These are phyloP conservation scores for Penicillium psychrofluorescens DNA, from an alignment of 495 filamentous ascomycete genomes.

Conservation along the genomic window DNA sequence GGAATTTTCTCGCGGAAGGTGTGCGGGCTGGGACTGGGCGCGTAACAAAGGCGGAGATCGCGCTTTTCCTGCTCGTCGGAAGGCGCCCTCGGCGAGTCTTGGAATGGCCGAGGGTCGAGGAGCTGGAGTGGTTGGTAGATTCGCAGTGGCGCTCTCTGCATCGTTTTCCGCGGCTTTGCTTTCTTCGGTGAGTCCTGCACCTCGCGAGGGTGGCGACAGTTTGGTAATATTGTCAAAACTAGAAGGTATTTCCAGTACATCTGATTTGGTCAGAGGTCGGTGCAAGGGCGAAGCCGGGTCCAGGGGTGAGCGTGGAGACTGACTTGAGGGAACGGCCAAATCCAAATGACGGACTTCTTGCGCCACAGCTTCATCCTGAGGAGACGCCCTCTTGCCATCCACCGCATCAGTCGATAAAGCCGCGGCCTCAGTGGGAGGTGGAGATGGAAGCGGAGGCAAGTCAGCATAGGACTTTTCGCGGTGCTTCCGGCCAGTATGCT, in stretches of 20 bases:
- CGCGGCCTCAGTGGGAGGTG: conserved; percentile 5
- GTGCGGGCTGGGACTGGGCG: conserved; percentile 62
- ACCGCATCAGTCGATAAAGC: conserved; percentile 8
- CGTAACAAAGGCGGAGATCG: conserved; percentile 62
- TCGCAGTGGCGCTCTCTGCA: neutral
- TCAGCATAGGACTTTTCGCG: conserved; percentile 12
- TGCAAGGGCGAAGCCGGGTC: conserved; percentile 3
- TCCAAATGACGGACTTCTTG: conserved; percentile 61
- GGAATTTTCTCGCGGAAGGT: conserved; percentile 23
- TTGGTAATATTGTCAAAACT: no score
- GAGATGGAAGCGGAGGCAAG: conserved; percentile 2
- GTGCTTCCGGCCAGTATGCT: conserved; percentile 44
- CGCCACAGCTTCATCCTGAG: conserved; percentile 18
- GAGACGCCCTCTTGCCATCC: conserved; percentile 9
- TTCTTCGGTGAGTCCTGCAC: neutral
- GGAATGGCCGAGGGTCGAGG: conserved; percentile 43
- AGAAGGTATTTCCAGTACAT: conserved; percentile 6
- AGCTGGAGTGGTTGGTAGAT: conserved; percentile 17
- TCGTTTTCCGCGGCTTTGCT: neutral
- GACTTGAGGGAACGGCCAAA: conserved; percentile 50
- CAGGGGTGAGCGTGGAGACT: conserved; percentile 16
- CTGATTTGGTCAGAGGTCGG: conserved; percentile 1
- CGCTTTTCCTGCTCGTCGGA: conserved; percentile 26
- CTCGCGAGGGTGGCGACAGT: conserved; percentile 1
- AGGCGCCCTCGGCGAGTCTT: conserved; percentile 39